Evolutionary conservation across 768 basidiomycete genomes (phyloP).

Genomic region (Pleurotus sapidus): DNA sequence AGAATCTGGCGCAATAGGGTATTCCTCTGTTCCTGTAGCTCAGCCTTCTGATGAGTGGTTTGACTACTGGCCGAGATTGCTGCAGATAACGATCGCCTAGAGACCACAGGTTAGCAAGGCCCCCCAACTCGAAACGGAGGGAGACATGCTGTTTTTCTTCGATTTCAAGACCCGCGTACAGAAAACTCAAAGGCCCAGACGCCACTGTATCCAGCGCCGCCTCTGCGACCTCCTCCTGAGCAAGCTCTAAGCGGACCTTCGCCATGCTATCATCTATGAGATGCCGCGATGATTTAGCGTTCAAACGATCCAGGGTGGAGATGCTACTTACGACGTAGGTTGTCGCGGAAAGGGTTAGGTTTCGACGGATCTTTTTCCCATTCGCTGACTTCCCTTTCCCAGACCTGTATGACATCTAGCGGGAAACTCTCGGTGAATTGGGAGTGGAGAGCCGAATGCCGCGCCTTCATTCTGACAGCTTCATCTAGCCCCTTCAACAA

Average conservation of each 20-base stretch:
- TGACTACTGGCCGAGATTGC: background rate
- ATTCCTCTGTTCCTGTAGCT: constrained; percentile 9
- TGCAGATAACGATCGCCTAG: background rate
- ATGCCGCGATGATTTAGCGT: background rate
- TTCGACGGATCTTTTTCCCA: constrained; percentile 10
- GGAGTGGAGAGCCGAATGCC: too few species aligned
- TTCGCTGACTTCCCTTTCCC: background rate
- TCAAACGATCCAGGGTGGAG: background rate
- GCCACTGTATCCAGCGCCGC: too few species aligned
- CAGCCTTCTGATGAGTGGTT: constrained; percentile 1
- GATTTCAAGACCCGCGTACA: too few species aligned
- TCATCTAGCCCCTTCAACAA: background rate
- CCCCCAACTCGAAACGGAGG: too few species aligned
- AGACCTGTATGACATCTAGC: background rate
- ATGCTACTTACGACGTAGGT: too few species aligned
- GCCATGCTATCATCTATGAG: background rate
- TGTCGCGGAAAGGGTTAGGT: constrained; percentile 10
- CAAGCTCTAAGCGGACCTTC: background rate
- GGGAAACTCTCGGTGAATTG: too few species aligned
- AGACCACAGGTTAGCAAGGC: too few species aligned
- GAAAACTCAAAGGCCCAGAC: too few species aligned
- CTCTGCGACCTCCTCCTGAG: background rate
- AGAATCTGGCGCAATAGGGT: constrained; percentile 15
- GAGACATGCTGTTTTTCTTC: background rate
- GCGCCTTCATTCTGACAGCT: too few species aligned